Conservation (phyloP, 1,139 yeast species). For the Kodamaea derodonti region DNA sequence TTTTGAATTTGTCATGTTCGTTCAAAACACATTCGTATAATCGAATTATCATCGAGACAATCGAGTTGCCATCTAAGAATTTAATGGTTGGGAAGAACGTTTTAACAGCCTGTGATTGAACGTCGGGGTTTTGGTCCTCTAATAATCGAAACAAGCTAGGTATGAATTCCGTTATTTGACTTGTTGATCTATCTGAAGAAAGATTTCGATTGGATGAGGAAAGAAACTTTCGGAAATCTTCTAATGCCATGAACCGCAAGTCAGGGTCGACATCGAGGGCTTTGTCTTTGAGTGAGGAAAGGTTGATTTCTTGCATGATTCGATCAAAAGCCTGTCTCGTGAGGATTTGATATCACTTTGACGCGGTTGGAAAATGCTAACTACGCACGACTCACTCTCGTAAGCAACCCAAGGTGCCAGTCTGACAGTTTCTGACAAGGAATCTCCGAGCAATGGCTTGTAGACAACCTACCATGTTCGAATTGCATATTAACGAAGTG, state of each 20-base stretch:
- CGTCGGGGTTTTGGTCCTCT: slow-evolving; percentile 68
- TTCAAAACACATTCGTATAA: slow-evolving; percentile 24
- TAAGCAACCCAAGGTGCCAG: too few relatives aligned
- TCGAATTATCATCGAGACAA: slow-evolving; percentile 20
- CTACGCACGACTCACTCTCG: too few relatives aligned
- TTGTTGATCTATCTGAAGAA: slow-evolving; percentile 1
- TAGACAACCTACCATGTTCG: too few relatives aligned
- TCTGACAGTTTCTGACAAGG: too few relatives aligned
- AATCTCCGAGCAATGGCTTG: too few relatives aligned
- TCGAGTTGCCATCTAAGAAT: slow-evolving; percentile 23
- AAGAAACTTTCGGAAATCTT: slow-evolving; percentile 59
- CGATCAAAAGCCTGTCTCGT: too few relatives aligned
- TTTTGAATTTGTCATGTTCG: slow-evolving; percentile 21
- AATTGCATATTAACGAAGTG: too few relatives aligned
- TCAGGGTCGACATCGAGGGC: slow-evolving; percentile 76
- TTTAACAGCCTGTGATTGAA: slow-evolving; percentile 72
- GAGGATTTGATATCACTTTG: too few relatives aligned
- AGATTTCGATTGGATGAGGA: slow-evolving; percentile 10
- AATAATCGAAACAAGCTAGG: slow-evolving; percentile 51
- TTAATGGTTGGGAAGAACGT: slow-evolving; percentile 44
- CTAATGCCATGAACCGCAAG: slow-evolving; percentile 81
- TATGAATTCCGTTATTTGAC: slow-evolving; percentile 34
- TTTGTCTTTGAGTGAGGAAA: slow-evolving; percentile 36
- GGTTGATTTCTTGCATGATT: slow-evolving; percentile 17
- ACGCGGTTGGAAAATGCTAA: not conserved